Base-by-base conservation (phyloP, 345 rosid genomes). In the Arabis alpina region DNA sequence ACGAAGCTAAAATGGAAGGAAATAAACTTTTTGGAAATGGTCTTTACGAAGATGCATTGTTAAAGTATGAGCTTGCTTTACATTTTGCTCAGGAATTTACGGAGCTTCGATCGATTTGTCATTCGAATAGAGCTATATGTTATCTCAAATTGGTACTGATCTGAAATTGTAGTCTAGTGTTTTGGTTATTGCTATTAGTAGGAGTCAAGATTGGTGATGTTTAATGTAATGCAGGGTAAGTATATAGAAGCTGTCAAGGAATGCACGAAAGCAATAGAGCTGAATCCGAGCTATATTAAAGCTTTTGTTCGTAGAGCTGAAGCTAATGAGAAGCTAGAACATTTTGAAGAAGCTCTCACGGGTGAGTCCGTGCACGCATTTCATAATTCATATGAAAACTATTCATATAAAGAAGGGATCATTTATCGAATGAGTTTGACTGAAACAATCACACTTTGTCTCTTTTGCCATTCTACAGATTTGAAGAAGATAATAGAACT, bases 301-400 rank as follows among this genome's bases (percentile, higher is more conserved):
- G 91, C 88, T 54, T 65, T 85, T 34, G 42, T 76, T 47, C 85
- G 94, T 78, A 82, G 98, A 69, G 87, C 78, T 36, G 98, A 92
- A 75, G 91, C 95, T 48, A 83, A 84, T 70, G 98, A 92, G 70
- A 92, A 86, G 86, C 94, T 84, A 42, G 86, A 88, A 68, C 77
- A 88, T 37, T 88, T 64, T 63, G 98, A 92, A 74, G 96, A 90
- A 64, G 96, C 98, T 37, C 77, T 88, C 52, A 76, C 81, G 69
- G 98, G 98, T 92, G 61, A 66, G 83, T 55, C 13, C 10, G 10
- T 2, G 10, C 10, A 8, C 10, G 10, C 40, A 36, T 36, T 36
- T 36, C 36, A n/a, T n/a, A n/a, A n/a, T n/a, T n/a, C n/a, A n/a
- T n/a, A n/a, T n/a, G n/a, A n/a, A n/a, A n/a, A n/a, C n/a, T n/a